Conservation (phyloP, 352 stramenopile species). For the Aphanomyces astaci region DNA sequence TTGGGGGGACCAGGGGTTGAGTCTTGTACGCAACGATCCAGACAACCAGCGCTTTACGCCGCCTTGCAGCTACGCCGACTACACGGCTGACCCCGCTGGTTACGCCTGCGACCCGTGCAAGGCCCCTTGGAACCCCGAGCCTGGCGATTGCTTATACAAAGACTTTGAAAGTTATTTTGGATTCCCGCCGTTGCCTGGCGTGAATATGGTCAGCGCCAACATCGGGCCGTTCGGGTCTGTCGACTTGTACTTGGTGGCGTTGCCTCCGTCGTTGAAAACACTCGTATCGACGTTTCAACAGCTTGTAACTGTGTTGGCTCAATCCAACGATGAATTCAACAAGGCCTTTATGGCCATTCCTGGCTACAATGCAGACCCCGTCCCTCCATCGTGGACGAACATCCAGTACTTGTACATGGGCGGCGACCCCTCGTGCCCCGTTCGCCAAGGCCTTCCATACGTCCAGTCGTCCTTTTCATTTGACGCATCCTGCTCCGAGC, state of each 20-base stretch:
- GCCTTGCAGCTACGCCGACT: neutral
- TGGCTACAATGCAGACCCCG: neutral
- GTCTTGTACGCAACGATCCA: neutral
- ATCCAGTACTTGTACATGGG: neutral
- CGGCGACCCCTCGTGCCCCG: conserved; percentile 1
- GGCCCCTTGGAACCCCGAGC: neutral
- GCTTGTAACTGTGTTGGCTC: neutral
- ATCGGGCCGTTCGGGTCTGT: conserved; percentile 15
- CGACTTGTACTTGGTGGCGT: conserved; percentile 1
- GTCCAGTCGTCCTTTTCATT: conserved; percentile 14
- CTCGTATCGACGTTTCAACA: neutral
- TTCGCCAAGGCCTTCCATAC: neutral
- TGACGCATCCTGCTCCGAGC: neutral
- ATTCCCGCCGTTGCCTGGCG: neutral
- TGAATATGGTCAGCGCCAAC: neutral
- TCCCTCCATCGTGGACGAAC: neutral
- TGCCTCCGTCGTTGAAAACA: neutral
- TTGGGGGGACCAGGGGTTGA: neutral
- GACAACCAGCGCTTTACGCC: neutral
- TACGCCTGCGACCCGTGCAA: conserved; percentile 2
- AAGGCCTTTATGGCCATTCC: neutral
- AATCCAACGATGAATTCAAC: neutral
- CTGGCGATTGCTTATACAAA: neutral
- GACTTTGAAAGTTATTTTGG: neutral
- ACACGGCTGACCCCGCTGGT: neutral